Base-by-base conservation (phyloP, 1,139 yeast species). In the Debaryomycetaceae sp. region DNA sequence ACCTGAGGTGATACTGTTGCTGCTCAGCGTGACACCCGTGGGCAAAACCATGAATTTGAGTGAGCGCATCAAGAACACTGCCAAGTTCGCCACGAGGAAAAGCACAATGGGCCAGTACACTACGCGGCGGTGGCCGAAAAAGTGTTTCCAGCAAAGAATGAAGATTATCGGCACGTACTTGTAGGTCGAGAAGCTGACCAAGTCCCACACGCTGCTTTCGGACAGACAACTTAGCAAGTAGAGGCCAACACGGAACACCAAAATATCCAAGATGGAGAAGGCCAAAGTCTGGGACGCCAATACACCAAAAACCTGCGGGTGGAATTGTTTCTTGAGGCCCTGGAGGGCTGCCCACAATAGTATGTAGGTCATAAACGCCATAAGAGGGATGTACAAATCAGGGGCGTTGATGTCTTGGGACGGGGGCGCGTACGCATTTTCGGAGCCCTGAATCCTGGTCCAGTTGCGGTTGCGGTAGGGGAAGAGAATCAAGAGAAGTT, bases 251-350 rank as follows among this genome's bases (percentile, higher is more conserved):
- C 57, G 58, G 43, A 65, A 63, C n/a, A 64, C 45, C 24, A 49
- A 44, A 13, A 64, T 60, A 55, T 92, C 99, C 35, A 83, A 49
- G 15, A 83, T 49, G 33, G 85, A 72, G 47, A 85, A 81, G 0
- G 95, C 95, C 41, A 86, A 56, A 0, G 95, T 86, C 43, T 86
- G 83, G 8, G 95, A 78, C n/a, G 95, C 78, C 38, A 90, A 76
- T 45, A 79, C 77, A 4, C 96, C 96, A 41, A 92, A 72, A 42
- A 86, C 66, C 48, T 87, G 90, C 0, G 98, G 98, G 46, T 87
- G 95, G 61, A 90, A 92, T 23, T 78, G 79, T 14, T 95, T 96
- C 33, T 77, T 73, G 32, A 90, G 58, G 11, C 99, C 99, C 36
- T 85, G 85, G 43, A 82, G 68, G 18, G 82, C 69, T 4, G 95